Base-by-base conservation (phyloP, 306 rosid species). In the Cajanus cajan region DNA sequence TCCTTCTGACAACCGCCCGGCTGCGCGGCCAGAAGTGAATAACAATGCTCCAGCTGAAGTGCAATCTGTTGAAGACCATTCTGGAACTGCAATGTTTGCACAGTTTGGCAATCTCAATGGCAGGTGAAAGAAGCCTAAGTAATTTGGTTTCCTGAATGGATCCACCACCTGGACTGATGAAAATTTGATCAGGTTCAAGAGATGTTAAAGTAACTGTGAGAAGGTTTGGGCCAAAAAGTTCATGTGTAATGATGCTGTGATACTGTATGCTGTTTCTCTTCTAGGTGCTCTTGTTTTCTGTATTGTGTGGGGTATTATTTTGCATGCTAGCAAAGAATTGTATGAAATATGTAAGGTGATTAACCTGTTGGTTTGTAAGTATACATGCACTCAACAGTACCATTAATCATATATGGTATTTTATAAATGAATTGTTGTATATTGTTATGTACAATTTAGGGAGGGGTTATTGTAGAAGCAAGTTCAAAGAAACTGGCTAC, bases 91-190 rank as follows among this genome's bases (percentile, higher is more conserved):
- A 18, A 68, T 87, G 76, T 93, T 93, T 74, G 88, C 93, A 5
- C 91, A 90, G 69, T 93, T 93, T 51, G 39, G 78, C 52, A 84
- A 88, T 67, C 96, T 93, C 48, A 88, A 86, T 64, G 98, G 98
- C 31, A 85, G 98, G 87, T 93, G 55, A 90, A 80, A 28, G 39
- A 78, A 25, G 44, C 9, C 6, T 11, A 69, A n/a, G n/a, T n/a
- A n/a, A 69, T 71, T 68, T 12, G 6, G 25, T 39, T 61, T 58
- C 39, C 41, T 7, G 15, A 73, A 67, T 25, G 65, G 39, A 25
- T 13, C 19, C 39, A 5, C 14, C 65, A 68, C 21, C 48, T 57
- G 68, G 69, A 81, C 16, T 24, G 21, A 39, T 69, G 28, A 40
- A 48, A 73, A 67, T 51, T 48, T 74, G 63, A 62, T 44, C 48